These are phyloP conservation scores for Polychaeton citri DNA, from an alignment of 2,329 filamentous ascomycete genomes.

Conservation along the genomic window DNA sequence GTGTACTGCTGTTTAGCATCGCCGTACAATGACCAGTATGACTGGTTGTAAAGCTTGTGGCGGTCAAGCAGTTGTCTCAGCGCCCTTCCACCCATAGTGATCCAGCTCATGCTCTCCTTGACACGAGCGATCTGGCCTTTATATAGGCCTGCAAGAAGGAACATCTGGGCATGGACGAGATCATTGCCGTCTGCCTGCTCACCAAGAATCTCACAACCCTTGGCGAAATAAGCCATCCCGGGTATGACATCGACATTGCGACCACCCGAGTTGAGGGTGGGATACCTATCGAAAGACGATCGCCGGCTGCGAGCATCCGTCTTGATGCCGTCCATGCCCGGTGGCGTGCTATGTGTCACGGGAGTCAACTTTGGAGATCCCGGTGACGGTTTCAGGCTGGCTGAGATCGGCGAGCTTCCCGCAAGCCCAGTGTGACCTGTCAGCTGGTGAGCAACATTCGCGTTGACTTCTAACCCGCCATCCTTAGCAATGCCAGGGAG, in stretches of 20 bases:
- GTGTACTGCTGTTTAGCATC: conserved; percentile 21
- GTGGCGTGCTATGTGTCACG: conserved; percentile 17
- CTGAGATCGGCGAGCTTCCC: conserved; percentile 16
- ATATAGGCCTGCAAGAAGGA: conserved; percentile 75
- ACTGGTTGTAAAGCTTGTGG: conserved; percentile 34
- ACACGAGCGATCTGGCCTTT: conserved; percentile 78
- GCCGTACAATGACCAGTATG: conserved; percentile 21
- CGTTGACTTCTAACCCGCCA: conserved; percentile 21
- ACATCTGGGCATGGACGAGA: conserved; percentile 71
- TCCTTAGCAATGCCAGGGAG: conserved; percentile 45
- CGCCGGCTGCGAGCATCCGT: conserved; percentile 16
- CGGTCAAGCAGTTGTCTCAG: conserved; percentile 63
- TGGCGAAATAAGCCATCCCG: conserved; percentile 78
- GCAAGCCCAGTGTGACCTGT: conserved; percentile 9
- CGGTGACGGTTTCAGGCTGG: conserved; percentile 24
- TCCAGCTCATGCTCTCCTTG: conserved; percentile 69
- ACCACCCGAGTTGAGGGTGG: conserved; percentile 5
- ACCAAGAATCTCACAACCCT: conserved; percentile 75
- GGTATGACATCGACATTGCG: conserved; percentile 62
- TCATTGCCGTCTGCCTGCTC: conserved; percentile 66
- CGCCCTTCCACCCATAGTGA: conserved; percentile 46
- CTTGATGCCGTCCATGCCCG: conserved; percentile 10
- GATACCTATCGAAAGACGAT: conserved; percentile 17
- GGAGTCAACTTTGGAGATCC: conserved; percentile 25
- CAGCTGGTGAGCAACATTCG: conserved; percentile 23